These are phyloP conservation scores for Galerina sulciceps DNA, from an alignment of 768 basidiomycete species.

Conservation along the genomic window DNA sequence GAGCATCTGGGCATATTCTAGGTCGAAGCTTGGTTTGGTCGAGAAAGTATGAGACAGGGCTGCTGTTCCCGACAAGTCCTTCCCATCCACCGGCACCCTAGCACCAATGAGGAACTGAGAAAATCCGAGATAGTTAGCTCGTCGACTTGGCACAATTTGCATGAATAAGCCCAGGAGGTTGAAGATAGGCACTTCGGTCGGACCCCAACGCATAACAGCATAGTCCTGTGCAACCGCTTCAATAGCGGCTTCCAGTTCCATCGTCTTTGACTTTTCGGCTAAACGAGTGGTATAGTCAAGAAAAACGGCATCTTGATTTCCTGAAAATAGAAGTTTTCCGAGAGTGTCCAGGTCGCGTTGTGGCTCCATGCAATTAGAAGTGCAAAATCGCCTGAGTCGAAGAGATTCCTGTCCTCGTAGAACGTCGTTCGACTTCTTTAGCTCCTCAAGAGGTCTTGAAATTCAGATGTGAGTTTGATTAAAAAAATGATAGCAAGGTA, in stretches of 20 bases:
- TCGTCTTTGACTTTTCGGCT: background rate
- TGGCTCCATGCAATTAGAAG: constrained; percentile 37
- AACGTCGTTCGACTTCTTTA: constrained; percentile 31
- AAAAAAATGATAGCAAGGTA: background rate
- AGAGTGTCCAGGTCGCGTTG: constrained; percentile 38
- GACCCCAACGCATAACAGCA: constrained; percentile 41
- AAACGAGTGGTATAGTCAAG: constrained; percentile 29
- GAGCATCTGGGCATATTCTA: constrained; percentile 45
- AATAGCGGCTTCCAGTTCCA: constrained; percentile 14
- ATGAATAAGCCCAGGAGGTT: constrained; percentile 38
- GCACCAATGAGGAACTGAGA: constrained; percentile 37
- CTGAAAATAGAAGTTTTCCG: constrained; percentile 29
- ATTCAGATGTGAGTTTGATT: background rate
- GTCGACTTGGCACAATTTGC: constrained; percentile 25
- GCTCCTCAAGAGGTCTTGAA: constrained; percentile 31
- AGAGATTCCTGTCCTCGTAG: constrained; percentile 41
- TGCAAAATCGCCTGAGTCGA: constrained; percentile 39
- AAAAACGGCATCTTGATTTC: constrained; percentile 28
- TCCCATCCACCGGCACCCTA: constrained; percentile 40
- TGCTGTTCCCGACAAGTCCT: constrained; percentile 43
- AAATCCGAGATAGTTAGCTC: constrained; percentile 29
- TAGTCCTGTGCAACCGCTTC: constrained; percentile 31
- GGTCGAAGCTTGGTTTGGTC: constrained; percentile 43
- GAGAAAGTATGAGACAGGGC: constrained; percentile 44
- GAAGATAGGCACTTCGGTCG: constrained; percentile 41